Conservation (phyloP, 345 rosid species). For the Alliaria petiolata region DNA sequence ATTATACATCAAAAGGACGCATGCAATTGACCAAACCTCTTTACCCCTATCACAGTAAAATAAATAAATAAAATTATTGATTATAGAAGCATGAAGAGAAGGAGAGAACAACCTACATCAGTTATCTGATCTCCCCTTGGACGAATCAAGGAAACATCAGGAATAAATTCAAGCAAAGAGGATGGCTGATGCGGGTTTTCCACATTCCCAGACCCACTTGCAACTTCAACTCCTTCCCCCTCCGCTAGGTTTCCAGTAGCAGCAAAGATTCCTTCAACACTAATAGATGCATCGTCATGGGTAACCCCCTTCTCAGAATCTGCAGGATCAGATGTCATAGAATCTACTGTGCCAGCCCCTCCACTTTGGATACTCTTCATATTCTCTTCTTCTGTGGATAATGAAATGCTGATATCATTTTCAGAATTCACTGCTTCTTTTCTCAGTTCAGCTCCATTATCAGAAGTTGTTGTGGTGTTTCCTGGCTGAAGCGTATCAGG, state of each 20-base stretch:
- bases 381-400: constrained; percentile 33
- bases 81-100: constrained; percentile 31
- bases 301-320: constrained; percentile 38
- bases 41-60: constrained; percentile 7
- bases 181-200: constrained; percentile 34
- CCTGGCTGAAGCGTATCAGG: constrained; percentile 26
- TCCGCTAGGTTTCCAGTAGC: constrained; percentile 21
- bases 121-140: constrained; percentile 70
- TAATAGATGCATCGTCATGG: constrained; percentile 21
- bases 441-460: constrained; percentile 24
- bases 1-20: constrained; percentile 43
- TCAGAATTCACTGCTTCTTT: constrained; percentile 24
- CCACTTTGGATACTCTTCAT: constrained; percentile 17
- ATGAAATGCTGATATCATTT: constrained; percentile 22
- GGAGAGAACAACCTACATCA: constrained; percentile 74
- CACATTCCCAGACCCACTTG: constrained; percentile 24
- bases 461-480: constrained; percentile 15
- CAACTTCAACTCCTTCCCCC: constrained; percentile 28
- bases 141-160: constrained; percentile 41
- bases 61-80: background rate
- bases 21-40: constrained; percentile 17
- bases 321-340: constrained; percentile 19
- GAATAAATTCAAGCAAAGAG: constrained; percentile 35
- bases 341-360: constrained; percentile 9
- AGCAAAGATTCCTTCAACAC: constrained; percentile 12